Evolutionary conservation across 768 basidiomycete genomes (phyloP), one percentile per base, ranked within the genome.

Genomic region (Serendipita sp.): DNA sequence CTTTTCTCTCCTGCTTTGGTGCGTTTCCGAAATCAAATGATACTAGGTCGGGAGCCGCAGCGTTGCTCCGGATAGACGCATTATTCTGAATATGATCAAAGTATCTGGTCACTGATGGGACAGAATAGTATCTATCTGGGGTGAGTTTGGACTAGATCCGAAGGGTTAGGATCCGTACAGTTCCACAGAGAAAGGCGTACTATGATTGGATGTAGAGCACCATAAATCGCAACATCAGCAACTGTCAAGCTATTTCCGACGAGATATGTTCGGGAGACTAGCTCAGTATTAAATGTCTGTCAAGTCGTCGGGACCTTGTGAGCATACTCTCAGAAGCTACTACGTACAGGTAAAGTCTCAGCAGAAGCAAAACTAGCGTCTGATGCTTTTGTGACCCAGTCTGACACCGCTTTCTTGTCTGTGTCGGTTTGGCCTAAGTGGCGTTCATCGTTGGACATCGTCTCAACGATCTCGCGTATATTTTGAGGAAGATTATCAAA

Each of bases 181-280:
- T 13, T 28, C 28, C 34, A 37, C 65, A 32, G 45, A 32, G 66
- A 64, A 45, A 13, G 32, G 78, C 89, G 67, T 72, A 96, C 95
- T 67, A 94, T 72, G 58, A 80, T 77, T 4, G 92, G 85, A 73
- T 94, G 88, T 35, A 98, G 79, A n/a, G 86, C 83, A 30, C 87
- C 92, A 73, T 94, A 98, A 58, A 97, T 75, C 8, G 89, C 89
- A 64, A 92, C 82, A 74, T 99, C 96, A 51, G 94, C 95, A 2
- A 85, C 88, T 18, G 92, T 91, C 64, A 92, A 78, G 69, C 87
- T 82, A 75, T 90, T 89, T 72, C 82, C 82, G 69, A 92, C 88
- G 70, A 93, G 74, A 75, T 91, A 97, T 28, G 93, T 96, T 70
- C 85, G 81, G 28, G 89, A 83, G 13, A 81, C 76, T 60, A 98